Evolutionary conservation across 345 rosid genomes (phyloP), one percentile per base, ranked within the genome.

Genomic region (Linum usitatissimum): DNA sequence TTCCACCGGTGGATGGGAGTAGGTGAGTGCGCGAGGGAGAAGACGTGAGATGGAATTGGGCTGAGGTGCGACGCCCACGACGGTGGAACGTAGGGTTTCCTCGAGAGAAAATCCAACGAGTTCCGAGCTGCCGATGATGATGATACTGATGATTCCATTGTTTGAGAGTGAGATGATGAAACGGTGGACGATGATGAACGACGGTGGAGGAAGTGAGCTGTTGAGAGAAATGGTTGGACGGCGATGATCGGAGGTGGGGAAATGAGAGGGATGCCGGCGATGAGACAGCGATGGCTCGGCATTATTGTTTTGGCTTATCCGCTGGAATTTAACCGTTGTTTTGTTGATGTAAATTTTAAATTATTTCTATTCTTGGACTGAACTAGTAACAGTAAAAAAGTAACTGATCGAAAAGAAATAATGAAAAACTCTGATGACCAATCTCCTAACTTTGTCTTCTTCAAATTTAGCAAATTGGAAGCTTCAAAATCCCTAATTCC

Each of bases 1-100:
- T 83, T 81, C 96, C 96, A 92, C 21, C 70, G 73, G 66, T 89
- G 95, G 72, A 87, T 92, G 18, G 97, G 97, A 68, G 97, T 84
- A 39, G 96, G 96, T 55, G 78, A 74, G 84, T 87, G 82, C 36
- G 53, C 68, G 6, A 70, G 61, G 28, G 68, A 70, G 73, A 64
- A 64, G 18, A 45, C 56, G 23, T 64, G 64, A 30, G 64, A 53
- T 5, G 73, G 73, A 9, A 70, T 39, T 2, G 68, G 73, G 53
- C 19, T 70, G 55, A 70, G 64, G 53, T 53, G 68, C 14, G 64
- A 30, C 8, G 73, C 73, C 73, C 68, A 70, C 5, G 64, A 58
- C 31, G 73, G 73, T 58, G 73, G 68, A 38, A 13, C 59, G 55
- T 70, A 70, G 14, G 64, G 20, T 53, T 64, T 70, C 19, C 49